phyloP scores from a whole-genome alignment of 2,329 filamentous ascomycete species.

The Endoconidiophora laricicola region DNA sequence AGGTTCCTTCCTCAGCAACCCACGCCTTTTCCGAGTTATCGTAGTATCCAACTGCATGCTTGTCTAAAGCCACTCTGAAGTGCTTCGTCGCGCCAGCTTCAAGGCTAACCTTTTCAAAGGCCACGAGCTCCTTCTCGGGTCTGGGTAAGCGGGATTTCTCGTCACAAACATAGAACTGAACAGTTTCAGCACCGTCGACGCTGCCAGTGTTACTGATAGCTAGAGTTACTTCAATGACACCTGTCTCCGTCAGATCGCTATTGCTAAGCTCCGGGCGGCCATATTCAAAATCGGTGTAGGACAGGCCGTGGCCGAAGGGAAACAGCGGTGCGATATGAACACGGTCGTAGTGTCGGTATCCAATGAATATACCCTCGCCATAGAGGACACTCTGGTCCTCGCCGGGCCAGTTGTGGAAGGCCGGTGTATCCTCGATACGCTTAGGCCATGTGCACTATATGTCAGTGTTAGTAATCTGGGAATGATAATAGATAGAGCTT shows the following conservation, averaged over 20 bases:
- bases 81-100: slow-evolving; percentile 38
- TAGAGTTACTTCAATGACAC: slow-evolving; percentile 28
- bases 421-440: slow-evolving; percentile 47
- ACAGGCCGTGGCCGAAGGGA: slow-evolving; percentile 57
- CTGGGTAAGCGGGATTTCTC: slow-evolving; percentile 44
- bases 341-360: slow-evolving; percentile 57
- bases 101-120: slow-evolving; percentile 48
- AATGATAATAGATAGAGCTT: neutral
- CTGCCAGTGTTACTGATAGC: slow-evolving; percentile 38
- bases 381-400: slow-evolving; percentile 53
- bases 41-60: slow-evolving; percentile 42
- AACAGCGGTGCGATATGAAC: slow-evolving; percentile 43
- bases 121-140: slow-evolving; percentile 54
- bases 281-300: slow-evolving; percentile 54
- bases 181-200: slow-evolving; percentile 41
- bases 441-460: slow-evolving; percentile 46
- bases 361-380: slow-evolving; percentile 56
- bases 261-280: slow-evolving; percentile 35
- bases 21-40: slow-evolving; percentile 41
- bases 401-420: slow-evolving; percentile 57
- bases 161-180: slow-evolving; percentile 53
- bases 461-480: slow-evolving; percentile 5
- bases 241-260: slow-evolving; percentile 23
- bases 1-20: slow-evolving; percentile 49
- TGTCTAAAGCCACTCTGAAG: slow-evolving; percentile 29